Evolutionary conservation across 1,139 yeast species (phyloP).

Genomic region (Geotrichum fermentans): DNA sequence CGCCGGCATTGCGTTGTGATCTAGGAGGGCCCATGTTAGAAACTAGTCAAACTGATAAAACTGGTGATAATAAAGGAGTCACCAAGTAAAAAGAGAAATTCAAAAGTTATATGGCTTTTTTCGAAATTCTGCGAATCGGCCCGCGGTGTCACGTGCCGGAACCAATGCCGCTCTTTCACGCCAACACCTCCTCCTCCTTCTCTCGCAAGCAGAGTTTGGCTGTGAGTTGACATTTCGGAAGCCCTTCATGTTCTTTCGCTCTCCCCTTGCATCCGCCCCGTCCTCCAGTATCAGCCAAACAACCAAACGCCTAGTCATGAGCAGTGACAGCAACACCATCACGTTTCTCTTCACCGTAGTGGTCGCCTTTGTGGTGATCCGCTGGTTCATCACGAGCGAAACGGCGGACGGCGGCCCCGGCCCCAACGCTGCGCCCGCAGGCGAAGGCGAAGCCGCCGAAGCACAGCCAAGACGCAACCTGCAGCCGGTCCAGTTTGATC

Average conservation of each 20-base stretch:
- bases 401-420: slow-evolving; percentile 23
- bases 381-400: slow-evolving; percentile 59
- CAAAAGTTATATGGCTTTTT: background rate
- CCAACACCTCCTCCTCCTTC: too few species aligned
- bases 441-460: background rate
- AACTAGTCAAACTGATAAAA: background rate
- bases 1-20: slow-evolving; percentile 1
- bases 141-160: too few species aligned
- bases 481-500: slow-evolving; percentile 17
- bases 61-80: background rate
- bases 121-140: too few species aligned
- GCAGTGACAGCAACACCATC: slow-evolving; percentile 46
- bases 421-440: slow-evolving; percentile 6
- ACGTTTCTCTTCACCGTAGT: slow-evolving; percentile 48
- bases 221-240: too few species aligned
- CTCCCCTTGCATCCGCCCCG: background rate
- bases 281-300: background rate
- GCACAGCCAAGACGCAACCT: slow-evolving; percentile 10
- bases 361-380: slow-evolving; percentile 51
- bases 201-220: too few species aligned
- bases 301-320: slow-evolving; percentile 4
- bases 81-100: background rate
- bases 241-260: slow-evolving; percentile 3
- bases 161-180: too few species aligned
- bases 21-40: slow-evolving; percentile 11